phyloP scores from a whole-genome alignment of 2,329 filamentous ascomycete species.

The Fusarium sp. region DNA sequence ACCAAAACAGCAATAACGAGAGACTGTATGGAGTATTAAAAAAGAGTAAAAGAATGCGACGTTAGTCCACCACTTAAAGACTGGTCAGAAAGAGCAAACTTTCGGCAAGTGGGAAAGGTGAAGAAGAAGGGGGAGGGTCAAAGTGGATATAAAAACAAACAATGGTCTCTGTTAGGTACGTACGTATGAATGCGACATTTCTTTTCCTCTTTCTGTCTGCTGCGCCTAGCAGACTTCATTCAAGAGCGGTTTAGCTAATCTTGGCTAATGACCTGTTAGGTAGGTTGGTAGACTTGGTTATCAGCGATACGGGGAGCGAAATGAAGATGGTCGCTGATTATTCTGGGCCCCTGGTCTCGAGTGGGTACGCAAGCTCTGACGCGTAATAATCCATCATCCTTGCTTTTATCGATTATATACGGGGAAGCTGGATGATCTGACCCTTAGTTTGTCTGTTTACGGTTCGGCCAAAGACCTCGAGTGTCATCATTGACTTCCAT shows the following conservation, averaged over 20 bases:
- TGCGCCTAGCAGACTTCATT: conserved; percentile 7
- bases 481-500: conserved; percentile 7
- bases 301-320: conserved; percentile 22
- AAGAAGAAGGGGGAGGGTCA: neutral
- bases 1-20: neutral
- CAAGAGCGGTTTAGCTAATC: conserved; percentile 8
- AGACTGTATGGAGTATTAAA: conserved; percentile 12
- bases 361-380: conserved; percentile 19
- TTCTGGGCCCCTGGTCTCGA: conserved; percentile 14
- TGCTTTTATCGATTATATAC: conserved; percentile 1
- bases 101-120: conserved; percentile 22
- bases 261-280: conserved; percentile 5
- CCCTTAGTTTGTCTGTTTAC: neutral
- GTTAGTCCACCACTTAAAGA: conserved; percentile 2
- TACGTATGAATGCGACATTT: neutral
- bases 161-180: neutral
- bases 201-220: conserved; percentile 2
- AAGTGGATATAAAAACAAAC: conserved; percentile 21
- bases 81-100: conserved; percentile 7
- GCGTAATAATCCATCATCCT: conserved; percentile 19
- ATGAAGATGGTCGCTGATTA: conserved; percentile 28
- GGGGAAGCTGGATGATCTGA: conserved; percentile 11
- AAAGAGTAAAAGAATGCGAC: conserved; percentile 15
- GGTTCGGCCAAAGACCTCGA: neutral
- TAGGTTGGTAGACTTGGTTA: conserved; percentile 1